Conservation (phyloP, 2,329 filamentous ascomycete genomes). For the Aspergillus sp. region DNA sequence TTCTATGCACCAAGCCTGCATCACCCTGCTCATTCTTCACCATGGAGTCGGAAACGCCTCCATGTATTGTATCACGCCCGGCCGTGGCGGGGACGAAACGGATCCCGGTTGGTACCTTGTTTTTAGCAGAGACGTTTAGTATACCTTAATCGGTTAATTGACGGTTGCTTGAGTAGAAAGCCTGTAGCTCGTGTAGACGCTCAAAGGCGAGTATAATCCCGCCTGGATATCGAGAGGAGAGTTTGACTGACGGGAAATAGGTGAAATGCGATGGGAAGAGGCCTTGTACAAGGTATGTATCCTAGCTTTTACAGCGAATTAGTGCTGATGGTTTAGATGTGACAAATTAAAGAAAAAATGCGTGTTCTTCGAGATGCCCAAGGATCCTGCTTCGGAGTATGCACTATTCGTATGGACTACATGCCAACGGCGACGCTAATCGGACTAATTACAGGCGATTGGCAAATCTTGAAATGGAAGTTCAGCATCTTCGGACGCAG, state of each 20-base stretch:
- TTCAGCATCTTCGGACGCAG: slow-evolving; percentile 21
- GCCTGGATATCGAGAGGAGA: background rate
- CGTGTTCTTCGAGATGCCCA: slow-evolving; percentile 28
- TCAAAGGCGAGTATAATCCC: slow-evolving; percentile 22
- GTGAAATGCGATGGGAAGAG: slow-evolving; percentile 31
- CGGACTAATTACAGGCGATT: slow-evolving; percentile 16
- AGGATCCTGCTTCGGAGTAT: slow-evolving; percentile 22
- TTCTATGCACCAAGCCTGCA: background rate
- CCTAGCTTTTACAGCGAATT: no score
- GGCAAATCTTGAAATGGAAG: slow-evolving; percentile 26
- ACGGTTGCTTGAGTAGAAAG: slow-evolving; percentile 18
- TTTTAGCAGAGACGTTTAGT: background rate
- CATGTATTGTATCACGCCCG: slow-evolving; percentile 9
- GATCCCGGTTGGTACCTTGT: slow-evolving; percentile 22
- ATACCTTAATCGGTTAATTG: background rate
- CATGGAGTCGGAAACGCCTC: slow-evolving; percentile 7
- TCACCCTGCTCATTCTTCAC: no score
- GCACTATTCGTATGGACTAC: background rate
- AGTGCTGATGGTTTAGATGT: slow-evolving; percentile 15
- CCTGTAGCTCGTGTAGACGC: slow-evolving; percentile 30
- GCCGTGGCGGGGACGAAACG: slow-evolving; percentile 26
- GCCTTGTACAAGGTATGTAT: slow-evolving; percentile 27
- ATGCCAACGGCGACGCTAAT: background rate
- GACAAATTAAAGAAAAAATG: slow-evolving; percentile 28
- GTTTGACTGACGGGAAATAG: slow-evolving; percentile 8